These are phyloP conservation scores for Calycina herbarum DNA, from an alignment of 2,329 filamentous ascomycete species.

Conservation along the genomic window DNA sequence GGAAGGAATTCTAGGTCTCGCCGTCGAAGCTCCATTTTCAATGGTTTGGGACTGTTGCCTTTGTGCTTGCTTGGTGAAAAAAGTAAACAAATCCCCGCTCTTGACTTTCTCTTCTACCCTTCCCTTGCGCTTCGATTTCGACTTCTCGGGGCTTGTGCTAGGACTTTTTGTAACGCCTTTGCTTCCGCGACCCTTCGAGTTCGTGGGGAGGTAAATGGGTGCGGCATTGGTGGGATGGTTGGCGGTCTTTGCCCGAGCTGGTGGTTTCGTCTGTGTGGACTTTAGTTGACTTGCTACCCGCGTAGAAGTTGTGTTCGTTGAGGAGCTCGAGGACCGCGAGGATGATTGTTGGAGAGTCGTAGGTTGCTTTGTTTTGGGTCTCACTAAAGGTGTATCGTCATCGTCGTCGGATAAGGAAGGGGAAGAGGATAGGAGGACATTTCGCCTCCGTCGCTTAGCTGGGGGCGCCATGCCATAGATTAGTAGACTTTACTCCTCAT, in stretches of 20 bases:
- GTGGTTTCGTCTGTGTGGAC: conserved; percentile 32
- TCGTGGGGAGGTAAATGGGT: conserved; percentile 33
- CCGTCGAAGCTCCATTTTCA: conserved; percentile 12
- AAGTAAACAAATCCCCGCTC: conserved; percentile 55
- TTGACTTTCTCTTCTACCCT: conserved; percentile 52
- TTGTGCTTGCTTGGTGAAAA: conserved; percentile 63
- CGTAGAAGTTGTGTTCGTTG: background rate
- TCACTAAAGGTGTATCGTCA: conserved; percentile 42
- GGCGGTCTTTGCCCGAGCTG: conserved; percentile 30
- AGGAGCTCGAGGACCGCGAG: conserved; percentile 19
- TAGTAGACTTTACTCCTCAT: background rate
- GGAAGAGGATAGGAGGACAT: conserved; percentile 44
- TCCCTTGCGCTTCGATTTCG: conserved; percentile 42
- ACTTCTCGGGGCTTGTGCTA: conserved; percentile 46
- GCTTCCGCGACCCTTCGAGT: conserved; percentile 27
- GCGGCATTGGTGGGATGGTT: conserved; percentile 34
- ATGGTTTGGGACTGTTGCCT: conserved; percentile 37
- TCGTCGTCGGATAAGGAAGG: conserved; percentile 46
- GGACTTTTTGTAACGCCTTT: conserved; percentile 34
- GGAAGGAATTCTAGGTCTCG: conserved; percentile 6
- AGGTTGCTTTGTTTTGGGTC: conserved; percentile 23
- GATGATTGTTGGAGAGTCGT: conserved; percentile 29
- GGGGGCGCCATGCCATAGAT: conserved; percentile 36
- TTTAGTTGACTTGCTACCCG: conserved; percentile 3
- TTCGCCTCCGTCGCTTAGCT: conserved; percentile 52